Conservation (phyloP, 2,329 filamentous ascomycete genomes). For the Trichoderma atroviride region DNA sequence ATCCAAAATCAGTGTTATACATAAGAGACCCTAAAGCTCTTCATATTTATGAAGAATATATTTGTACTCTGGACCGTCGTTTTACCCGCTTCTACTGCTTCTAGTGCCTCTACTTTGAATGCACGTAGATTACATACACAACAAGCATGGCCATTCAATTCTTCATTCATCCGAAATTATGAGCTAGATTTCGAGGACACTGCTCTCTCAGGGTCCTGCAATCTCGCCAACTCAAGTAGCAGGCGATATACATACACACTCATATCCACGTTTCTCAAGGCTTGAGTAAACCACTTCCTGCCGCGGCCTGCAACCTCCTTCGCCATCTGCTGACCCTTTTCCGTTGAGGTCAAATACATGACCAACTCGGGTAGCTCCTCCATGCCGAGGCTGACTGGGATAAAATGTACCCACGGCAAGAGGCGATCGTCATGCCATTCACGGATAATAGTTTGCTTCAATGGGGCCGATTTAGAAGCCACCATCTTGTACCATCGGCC, state of each 20-base stretch:
- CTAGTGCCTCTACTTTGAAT: too few species aligned
- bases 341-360: conserved; percentile 47
- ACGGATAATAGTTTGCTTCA: conserved; percentile 56
- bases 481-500: conserved; percentile 56
- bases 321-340: conserved; percentile 51
- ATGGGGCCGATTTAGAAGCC: conserved; percentile 47
- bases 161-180: too few species aligned
- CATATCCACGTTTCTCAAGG: conserved; percentile 61
- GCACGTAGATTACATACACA: too few species aligned
- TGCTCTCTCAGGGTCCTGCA: conserved; percentile 39
- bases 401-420: conserved; percentile 59
- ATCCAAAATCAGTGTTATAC: too few species aligned
- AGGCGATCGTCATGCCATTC: conserved; percentile 63
- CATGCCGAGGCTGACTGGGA: conserved; percentile 54
- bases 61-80: too few species aligned
- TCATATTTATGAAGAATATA: too few species aligned
- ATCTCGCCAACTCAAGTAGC: conserved; percentile 56
- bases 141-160: too few species aligned
- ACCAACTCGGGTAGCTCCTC: conserved; percentile 57
- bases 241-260: conserved; percentile 63
- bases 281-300: conserved; percentile 55
- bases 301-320: conserved; percentile 56
- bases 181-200: too few species aligned
- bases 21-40: too few species aligned
- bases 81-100: too few species aligned